Evolutionary conservation across 352 stramenopile genomes (phyloP), one percentile per base, ranked within the genome.

Genomic region (Globisporangium alternatum): DNA sequence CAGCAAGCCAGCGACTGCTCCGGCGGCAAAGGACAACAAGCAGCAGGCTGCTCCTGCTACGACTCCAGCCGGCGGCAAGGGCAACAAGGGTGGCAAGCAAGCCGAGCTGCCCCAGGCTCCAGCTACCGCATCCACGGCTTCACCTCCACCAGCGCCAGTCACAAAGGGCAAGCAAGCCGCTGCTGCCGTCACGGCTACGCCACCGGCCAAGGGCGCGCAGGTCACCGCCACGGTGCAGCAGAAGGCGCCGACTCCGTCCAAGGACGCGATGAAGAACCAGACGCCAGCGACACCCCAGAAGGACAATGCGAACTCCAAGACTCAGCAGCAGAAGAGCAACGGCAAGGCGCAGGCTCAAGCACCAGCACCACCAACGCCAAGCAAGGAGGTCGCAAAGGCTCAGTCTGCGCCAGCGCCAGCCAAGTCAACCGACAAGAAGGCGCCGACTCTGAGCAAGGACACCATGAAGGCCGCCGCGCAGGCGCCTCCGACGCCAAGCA

Each of bases 71-170:
- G 44, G 30, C 37, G 57, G 30, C 8, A 63, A 63, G 25, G 47
- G 44, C 30, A 64, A 64, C 31, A 64, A 64, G n/a, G 3, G 7
- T 3, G 57, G 13, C 45, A 65, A 65, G 59, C 31, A 65, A 10
- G 9, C 35, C 9, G 30, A 58, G 6, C 17, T 49, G 33, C 54
- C 33, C 28, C 33, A 48, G 22, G 30, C 54, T 15, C 31, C 54
- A 48, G 54, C 22, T 28, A 5, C 33, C 25, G 22, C 30, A 44
- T 12, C 37, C 43, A 28, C 39, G 22, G 33, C 59, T 25, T 21
- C 48, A 0, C 59, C 59, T 17, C 49, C 59, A 19, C 37, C 59
- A 31, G 49, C 49, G 17, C 47, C 59, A 33, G 59, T 52, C 19
- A n/a, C 22, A 37, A 53, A 54, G 25, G 25, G 13, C 15, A 65